A percentile compares a stretch with the other conserved stretches of the same genome.
Conservation (phyloP, 306 rosid species). For the Vigna nakashimae region DNA sequence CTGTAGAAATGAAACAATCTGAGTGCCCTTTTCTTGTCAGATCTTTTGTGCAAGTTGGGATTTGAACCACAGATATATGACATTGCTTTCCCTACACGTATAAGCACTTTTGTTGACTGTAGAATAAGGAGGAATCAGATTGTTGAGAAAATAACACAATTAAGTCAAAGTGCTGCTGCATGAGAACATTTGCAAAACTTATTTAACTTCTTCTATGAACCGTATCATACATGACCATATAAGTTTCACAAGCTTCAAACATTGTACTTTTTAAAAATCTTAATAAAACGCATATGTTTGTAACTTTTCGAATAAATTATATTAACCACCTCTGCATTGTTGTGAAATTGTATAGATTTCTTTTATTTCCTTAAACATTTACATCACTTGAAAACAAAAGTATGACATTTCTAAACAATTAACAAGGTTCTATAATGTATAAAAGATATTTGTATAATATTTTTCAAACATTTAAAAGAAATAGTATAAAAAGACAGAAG, state of each 20-base stretch:
- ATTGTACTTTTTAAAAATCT: too few relatives aligned
- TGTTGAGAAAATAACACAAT: background rate
- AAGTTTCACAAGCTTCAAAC: background rate
- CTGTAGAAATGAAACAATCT: background rate
- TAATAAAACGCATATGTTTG: too few relatives aligned
- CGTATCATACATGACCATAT: too few relatives aligned
- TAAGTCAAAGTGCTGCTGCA: background rate
- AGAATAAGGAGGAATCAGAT: background rate
- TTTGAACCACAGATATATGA: background rate
- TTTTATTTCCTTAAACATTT: background rate
- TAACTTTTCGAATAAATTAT: too few relatives aligned
- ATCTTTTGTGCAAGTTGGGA: constrained; percentile 23
- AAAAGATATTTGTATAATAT: too few relatives aligned
- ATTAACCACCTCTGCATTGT: too few relatives aligned
- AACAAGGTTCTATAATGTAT: too few relatives aligned
- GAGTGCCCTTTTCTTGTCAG: constrained; percentile 4
- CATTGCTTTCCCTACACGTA: constrained; percentile 2
- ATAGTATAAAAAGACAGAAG: too few relatives aligned
- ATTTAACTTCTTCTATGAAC: background rate
- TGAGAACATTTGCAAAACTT: background rate
- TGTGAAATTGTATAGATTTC: too few relatives aligned
- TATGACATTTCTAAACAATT: too few relatives aligned
- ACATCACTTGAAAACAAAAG: background rate
- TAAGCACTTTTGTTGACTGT: background rate
- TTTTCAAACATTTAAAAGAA: too few relatives aligned